Conservation (phyloP, 2,329 filamentous ascomycete genomes). For the Sclerotinia trifoliorum region DNA sequence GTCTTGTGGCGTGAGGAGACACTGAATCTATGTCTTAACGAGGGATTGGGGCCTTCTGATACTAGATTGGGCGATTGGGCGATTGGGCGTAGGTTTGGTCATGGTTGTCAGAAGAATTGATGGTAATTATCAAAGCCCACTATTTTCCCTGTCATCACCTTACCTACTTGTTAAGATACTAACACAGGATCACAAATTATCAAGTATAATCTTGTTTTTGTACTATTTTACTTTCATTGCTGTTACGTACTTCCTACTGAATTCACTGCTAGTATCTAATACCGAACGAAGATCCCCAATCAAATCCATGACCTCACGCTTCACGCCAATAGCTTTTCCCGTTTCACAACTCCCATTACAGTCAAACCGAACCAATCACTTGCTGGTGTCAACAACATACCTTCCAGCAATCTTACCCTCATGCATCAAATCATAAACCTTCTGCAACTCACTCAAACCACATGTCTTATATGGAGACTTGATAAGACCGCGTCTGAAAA, state of each 20-base stretch:
- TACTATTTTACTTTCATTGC: neutral
- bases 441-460: constrained; percentile 74
- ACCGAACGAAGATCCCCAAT: neutral
- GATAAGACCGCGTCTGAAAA: constrained; percentile 77
- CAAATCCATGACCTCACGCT: neutral
- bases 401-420: constrained; percentile 71
- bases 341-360: neutral
- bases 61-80: neutral
- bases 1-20: neutral
- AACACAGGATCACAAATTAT: neutral
- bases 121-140: neutral
- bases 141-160: neutral
- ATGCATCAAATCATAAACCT: constrained; percentile 75
- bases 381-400: constrained; percentile 74
- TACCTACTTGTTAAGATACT: neutral
- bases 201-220: neutral
- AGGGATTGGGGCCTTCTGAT: neutral
- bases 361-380: constrained; percentile 43
- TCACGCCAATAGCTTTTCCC: neutral
- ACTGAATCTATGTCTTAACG: neutral
- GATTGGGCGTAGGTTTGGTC: neutral
- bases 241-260: neutral
- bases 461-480: constrained; percentile 83
- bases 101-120: neutral
- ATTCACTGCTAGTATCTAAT: neutral